These are phyloP conservation scores for Torulaspora franciscae DNA, from an alignment of 805 yeast genomes.

Conservation along the genomic window DNA sequence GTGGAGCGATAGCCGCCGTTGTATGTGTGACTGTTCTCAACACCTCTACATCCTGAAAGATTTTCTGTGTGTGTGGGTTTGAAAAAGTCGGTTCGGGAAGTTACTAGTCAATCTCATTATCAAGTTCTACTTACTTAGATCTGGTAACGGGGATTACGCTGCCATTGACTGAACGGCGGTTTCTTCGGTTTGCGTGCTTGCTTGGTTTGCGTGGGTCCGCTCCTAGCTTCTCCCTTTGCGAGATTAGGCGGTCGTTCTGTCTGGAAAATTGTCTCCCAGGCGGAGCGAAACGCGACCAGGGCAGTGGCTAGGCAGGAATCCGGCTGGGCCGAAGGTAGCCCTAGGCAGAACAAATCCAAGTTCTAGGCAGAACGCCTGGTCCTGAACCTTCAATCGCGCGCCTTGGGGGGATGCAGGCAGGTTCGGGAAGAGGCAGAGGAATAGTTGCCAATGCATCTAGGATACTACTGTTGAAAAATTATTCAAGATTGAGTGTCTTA, in stretches of 20 bases:
- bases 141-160: neutral
- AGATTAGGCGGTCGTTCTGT: neutral
- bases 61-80: neutral
- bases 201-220: neutral
- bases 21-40: neutral
- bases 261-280: neutral
- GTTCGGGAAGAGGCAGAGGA: neutral
- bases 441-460: neutral
- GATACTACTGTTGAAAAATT: slow-evolving; percentile 4
- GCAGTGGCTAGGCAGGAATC: neutral
- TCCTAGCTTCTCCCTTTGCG: neutral
- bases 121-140: too few relatives aligned
- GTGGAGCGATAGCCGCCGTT: neutral
- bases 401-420: neutral
- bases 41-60: slow-evolving; percentile 1
- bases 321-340: neutral
- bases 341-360: neutral
- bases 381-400: neutral
- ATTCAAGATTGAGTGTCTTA: slow-evolving; percentile 1
- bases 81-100: neutral
- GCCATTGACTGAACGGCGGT: too few relatives aligned
- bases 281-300: neutral
- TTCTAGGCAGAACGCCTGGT: neutral
- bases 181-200: neutral
- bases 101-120: neutral